A percentile compares a stretch with the other conserved stretches of the same genome.
These are phyloP conservation scores for Diophrys appendiculata DNA, from an alignment of 73 alveolate genomes.

Conservation along the genomic window DNA sequence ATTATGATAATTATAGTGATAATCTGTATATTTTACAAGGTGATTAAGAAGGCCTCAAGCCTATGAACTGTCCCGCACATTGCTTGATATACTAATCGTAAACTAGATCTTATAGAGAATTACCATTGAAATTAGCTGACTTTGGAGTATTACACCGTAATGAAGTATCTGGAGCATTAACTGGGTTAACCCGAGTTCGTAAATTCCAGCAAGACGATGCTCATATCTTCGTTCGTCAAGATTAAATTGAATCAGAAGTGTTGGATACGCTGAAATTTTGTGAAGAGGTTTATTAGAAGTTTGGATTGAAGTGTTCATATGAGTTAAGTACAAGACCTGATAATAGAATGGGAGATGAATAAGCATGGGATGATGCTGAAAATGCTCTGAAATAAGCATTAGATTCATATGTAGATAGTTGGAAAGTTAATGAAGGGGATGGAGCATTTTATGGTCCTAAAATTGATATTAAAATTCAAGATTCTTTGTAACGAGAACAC, in stretches of 20 bases:
- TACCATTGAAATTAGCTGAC: slow-evolving; percentile 99
- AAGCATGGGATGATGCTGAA: slow-evolving; percentile 97
- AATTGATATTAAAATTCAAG: slow-evolving; percentile 97
- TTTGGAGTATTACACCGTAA: slow-evolving; percentile 99
- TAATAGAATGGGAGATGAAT: slow-evolving; percentile 86
- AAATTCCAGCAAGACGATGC: slow-evolving; percentile 99
- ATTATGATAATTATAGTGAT: slow-evolving; percentile 86
- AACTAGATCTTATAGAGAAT: slow-evolving; percentile 94
- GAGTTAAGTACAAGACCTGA: slow-evolving; percentile 97
- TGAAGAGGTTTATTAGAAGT: slow-evolving; percentile 78
- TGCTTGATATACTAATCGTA: slow-evolving; percentile 85
- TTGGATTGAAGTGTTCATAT: slow-evolving; percentile 90
- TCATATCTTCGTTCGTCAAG: slow-evolving; percentile 81
- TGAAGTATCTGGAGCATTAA: slow-evolving; percentile 98
- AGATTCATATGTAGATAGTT: slow-evolving; percentile 83
- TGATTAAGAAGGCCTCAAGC: slow-evolving; percentile 87
- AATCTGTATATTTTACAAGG: slow-evolving; percentile 93
- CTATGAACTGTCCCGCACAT: slow-evolving; percentile 99
- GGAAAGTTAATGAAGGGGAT: slow-evolving; percentile 96
- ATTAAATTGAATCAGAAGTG: slow-evolving; percentile 82
- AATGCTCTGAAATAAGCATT: slow-evolving; percentile 80
- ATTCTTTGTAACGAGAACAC: slow-evolving; percentile 95
- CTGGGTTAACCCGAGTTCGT: slow-evolving; percentile 99
- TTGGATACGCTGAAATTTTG: slow-evolving; percentile 68
- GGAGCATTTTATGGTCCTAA: slow-evolving; percentile 99